These are phyloP conservation scores for Aciculosporium take DNA, from an alignment of 2,329 filamentous ascomycete species.

Conservation along the genomic window DNA sequence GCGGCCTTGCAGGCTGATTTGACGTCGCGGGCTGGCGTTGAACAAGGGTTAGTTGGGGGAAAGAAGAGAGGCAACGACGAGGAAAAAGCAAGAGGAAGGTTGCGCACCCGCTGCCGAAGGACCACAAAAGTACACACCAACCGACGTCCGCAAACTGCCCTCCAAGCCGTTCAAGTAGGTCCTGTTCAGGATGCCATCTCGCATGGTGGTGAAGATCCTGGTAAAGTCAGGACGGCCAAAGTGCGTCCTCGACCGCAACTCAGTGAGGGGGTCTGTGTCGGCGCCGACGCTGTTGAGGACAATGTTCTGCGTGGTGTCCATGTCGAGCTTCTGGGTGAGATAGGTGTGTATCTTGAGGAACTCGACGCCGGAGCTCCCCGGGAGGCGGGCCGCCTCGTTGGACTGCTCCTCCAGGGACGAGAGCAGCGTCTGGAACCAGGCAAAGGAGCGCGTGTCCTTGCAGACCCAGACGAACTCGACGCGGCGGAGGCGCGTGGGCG, in stretches of 20 bases:
- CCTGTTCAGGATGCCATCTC: conserved; percentile 71
- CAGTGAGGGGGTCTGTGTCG: conserved; percentile 78
- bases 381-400: conserved; percentile 49
- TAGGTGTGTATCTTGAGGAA: conserved; percentile 98
- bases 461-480: conserved; percentile 99
- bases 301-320: conserved; percentile 90
- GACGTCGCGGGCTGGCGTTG: conserved; percentile 58
- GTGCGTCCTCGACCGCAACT: conserved; percentile 79
- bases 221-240: conserved; percentile 88
- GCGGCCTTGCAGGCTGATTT: conserved; percentile 63
- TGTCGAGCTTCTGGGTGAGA: conserved; percentile 82
- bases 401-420: conserved; percentile 83
- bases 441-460: conserved; percentile 87
- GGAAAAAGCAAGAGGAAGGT: too few relatives aligned
- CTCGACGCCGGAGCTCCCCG: conserved; percentile 55
- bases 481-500: conserved; percentile 73
- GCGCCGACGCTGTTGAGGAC: conserved; percentile 89
- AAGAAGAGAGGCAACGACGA: background rate
- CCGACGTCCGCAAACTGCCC: conserved; percentile 61
- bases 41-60: background rate
- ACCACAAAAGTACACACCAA: conserved; percentile 97
- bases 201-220: conserved; percentile 68
- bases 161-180: conserved; percentile 76
- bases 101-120: conserved; percentile 51
- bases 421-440: conserved; percentile 95